phyloP scores from a whole-genome alignment of 1,284 basidiomycete genomes.

The Phlebopus sp. region DNA sequence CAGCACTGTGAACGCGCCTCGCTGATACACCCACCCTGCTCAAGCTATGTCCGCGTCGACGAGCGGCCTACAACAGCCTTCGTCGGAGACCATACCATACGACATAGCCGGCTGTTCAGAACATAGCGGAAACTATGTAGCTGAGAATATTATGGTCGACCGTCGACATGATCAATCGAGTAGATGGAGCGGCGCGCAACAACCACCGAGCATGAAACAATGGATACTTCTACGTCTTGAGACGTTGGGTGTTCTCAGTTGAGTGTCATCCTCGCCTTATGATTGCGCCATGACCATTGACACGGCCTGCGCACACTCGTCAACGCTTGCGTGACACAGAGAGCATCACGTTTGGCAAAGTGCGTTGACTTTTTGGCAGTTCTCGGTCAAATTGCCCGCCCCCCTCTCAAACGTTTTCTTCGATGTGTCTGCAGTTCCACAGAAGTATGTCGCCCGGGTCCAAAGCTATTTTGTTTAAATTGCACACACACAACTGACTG shows the following conservation, averaged over 20 bases:
- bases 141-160: constrained; percentile 67
- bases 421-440: constrained; percentile 42
- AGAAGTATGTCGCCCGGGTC: constrained; percentile 43
- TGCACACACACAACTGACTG: constrained; percentile 3
- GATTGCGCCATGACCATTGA: background rate
- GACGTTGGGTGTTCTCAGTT: constrained; percentile 60
- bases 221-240: constrained; percentile 71
- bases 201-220: constrained; percentile 53
- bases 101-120: constrained; percentile 60
- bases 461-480: background rate
- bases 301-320: constrained; percentile 5
- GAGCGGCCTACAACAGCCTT: constrained; percentile 2
- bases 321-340: constrained; percentile 38
- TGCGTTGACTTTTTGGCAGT: constrained; percentile 31
- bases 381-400: constrained; percentile 7
- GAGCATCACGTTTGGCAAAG: constrained; percentile 77
- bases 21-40: background rate
- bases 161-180: constrained; percentile 61
- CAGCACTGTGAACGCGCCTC: background rate
- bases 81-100: constrained; percentile 35
- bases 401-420: background rate
- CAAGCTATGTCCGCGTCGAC: constrained; percentile 11
- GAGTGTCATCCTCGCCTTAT: constrained; percentile 32
- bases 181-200: constrained; percentile 68
- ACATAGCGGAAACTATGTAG: constrained; percentile 64